Evolutionary conservation across 768 basidiomycete species (phyloP).

Genomic region (Xerocomellus amylosporus): DNA sequence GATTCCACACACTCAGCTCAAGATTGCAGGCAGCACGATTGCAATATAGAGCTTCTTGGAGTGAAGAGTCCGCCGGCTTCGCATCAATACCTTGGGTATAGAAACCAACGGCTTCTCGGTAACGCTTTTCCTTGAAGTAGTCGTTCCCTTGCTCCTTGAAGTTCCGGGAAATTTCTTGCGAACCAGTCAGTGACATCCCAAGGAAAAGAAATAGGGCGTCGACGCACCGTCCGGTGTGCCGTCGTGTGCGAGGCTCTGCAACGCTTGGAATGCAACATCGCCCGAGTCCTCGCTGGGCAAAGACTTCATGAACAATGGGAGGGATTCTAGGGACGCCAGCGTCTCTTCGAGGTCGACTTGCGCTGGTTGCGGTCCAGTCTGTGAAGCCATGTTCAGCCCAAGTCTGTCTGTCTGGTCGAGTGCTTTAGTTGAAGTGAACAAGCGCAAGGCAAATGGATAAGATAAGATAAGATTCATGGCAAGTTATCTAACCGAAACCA

Average conservation of each 20-base stretch:
- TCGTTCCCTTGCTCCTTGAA: conserved; percentile 98
- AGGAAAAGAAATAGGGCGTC: background rate
- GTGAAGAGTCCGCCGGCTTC: conserved; percentile 58
- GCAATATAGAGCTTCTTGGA: conserved; percentile 69
- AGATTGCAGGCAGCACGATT: conserved; percentile 95
- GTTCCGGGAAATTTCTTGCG: conserved; percentile 78
- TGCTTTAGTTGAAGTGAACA: background rate
- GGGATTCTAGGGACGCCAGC: conserved; percentile 51
- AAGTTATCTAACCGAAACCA: conserved; percentile 8
- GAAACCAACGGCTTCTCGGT: conserved; percentile 83
- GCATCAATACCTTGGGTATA: conserved; percentile 90
- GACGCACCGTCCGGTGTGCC: conserved; percentile 91
- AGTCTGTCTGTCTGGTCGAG: background rate
- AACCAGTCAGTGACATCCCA: background rate
- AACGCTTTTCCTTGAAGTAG: conserved; percentile 83
- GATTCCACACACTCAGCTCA: conserved; percentile 61
- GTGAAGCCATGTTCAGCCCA: conserved; percentile 16
- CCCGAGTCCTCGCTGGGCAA: conserved; percentile 66
- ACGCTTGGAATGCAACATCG: conserved; percentile 68
- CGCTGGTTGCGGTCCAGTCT: conserved; percentile 25
- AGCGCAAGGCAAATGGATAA: conserved; percentile 7
- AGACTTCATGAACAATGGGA: conserved; percentile 92
- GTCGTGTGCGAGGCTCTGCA: conserved; percentile 84
- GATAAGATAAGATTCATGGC: conserved; percentile 21
- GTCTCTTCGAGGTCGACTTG: conserved; percentile 33